Conservation (phyloP, 176 grass and related monocot genomes). For the Lolium rigidum region DNA sequence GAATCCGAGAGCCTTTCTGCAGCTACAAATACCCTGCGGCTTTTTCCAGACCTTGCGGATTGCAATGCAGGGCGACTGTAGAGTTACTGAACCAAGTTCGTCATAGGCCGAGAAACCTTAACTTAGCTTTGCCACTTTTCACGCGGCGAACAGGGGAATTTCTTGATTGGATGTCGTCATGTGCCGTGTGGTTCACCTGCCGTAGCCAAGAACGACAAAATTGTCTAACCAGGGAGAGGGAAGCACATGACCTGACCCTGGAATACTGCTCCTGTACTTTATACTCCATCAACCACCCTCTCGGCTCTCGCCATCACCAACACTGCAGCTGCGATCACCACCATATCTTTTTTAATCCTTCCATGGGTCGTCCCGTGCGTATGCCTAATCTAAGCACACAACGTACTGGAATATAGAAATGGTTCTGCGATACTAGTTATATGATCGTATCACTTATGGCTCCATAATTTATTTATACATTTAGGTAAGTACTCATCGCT, state of each 20-base stretch:
- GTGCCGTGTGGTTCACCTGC: neutral
- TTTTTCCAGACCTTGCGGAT: neutral
- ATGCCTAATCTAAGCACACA: neutral
- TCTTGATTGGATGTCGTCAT: neutral
- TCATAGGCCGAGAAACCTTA: neutral
- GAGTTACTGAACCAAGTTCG: neutral
- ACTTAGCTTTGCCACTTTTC: conserved; percentile 1
- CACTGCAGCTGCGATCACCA: neutral
- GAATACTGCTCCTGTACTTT: neutral
- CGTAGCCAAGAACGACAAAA: conserved; percentile 8
- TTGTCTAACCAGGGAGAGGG: neutral
- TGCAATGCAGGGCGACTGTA: neutral
- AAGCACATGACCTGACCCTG: neutral
- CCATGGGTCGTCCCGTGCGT: neutral
- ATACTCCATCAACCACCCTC: conserved; percentile 24
- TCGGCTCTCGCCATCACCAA: neutral
- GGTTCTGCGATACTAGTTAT: too few relatives aligned
- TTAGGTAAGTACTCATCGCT: too few relatives aligned
- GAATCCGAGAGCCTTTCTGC: neutral
- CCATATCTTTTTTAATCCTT: neutral
- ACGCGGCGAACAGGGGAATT: neutral
- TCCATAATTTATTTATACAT: too few relatives aligned
- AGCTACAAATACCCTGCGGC: neutral
- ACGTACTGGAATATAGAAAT: neutral
- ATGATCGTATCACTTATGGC: neutral